phyloP scores from a whole-genome alignment of 179 eudicot species.

The Spergularia azorica region DNA sequence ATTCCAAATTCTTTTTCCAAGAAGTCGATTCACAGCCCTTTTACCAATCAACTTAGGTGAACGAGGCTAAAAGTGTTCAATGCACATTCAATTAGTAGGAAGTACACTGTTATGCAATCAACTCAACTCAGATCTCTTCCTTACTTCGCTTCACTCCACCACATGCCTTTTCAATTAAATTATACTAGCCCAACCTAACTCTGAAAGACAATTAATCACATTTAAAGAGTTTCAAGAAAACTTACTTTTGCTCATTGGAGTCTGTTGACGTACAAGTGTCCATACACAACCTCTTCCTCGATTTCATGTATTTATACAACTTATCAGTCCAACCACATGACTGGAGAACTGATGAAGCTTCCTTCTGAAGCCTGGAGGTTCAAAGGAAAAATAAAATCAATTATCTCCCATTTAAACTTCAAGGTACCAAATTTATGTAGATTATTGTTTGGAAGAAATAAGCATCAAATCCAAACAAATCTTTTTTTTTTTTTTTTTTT shows the following conservation, averaged over 20 bases:
- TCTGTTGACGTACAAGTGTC: slow-evolving; percentile 38
- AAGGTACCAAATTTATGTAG: neutral
- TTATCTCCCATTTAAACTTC: neutral
- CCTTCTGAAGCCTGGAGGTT: slow-evolving; percentile 61
- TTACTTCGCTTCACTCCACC: neutral
- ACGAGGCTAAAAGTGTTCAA: neutral
- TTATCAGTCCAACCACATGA: slow-evolving; percentile 77
- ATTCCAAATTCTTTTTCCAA: neutral
- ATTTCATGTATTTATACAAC: slow-evolving; percentile 60
- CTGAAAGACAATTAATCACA: neutral
- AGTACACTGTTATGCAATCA: neutral
- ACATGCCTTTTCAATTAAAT: slow-evolving; percentile 2
- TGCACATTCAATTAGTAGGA: neutral
- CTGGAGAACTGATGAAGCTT: slow-evolving; percentile 55
- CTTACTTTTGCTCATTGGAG: slow-evolving; percentile 61
- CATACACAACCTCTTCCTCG: slow-evolving; percentile 52
- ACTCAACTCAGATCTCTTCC: neutral
- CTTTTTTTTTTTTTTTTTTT: neutral
- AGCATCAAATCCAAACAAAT: neutral
- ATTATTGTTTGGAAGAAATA: neutral
- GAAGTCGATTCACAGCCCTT: neutral
- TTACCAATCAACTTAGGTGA: neutral
- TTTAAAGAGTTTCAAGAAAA: neutral
- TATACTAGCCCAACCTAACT: neutral
- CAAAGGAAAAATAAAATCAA: slow-evolving; percentile 14